A percentile compares a stretch with the other conserved stretches of the same genome.
phyloP scores from a whole-genome alignment of 495 filamentous ascomycete species.

The Aspergillus cristatus region DNA sequence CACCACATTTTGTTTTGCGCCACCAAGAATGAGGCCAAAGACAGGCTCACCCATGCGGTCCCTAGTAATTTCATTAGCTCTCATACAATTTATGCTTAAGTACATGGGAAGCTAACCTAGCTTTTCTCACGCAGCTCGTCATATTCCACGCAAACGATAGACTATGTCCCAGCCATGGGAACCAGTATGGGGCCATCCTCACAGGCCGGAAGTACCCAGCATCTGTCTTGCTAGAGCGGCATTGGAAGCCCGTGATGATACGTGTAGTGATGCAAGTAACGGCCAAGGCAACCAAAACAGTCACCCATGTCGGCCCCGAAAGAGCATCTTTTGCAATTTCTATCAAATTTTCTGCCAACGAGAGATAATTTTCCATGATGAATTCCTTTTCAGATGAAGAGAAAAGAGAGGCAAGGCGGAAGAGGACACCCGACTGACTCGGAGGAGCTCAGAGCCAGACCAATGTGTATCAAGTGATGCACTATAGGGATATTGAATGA shows the following conservation, averaged over 20 bases:
- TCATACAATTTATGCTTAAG: conserved; percentile 3
- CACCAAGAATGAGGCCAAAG: conserved; percentile 43
- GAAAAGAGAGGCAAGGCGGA: conserved; percentile 1
- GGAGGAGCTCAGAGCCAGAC: not conserved
- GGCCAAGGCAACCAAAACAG: conserved; percentile 14
- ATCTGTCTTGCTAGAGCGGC: conserved; percentile 11
- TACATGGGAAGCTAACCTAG: conserved; percentile 25
- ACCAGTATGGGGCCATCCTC: conserved; percentile 47
- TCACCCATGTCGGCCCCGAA: conserved; percentile 16
- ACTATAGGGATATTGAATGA: not conserved
- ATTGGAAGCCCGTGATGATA: conserved; percentile 27
- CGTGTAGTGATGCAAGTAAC: conserved; percentile 33
- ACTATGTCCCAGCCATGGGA: conserved; percentile 49
- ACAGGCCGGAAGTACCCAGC: conserved; percentile 20
- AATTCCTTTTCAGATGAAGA: conserved; percentile 4
- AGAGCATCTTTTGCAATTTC: conserved; percentile 10
- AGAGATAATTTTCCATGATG: conserved; percentile 16
- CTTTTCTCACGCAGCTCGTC: conserved; percentile 28
- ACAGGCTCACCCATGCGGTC: conserved; percentile 35
- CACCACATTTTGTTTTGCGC: conserved; percentile 41
- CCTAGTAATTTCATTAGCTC: conserved; percentile 12
- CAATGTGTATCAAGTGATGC: no score
- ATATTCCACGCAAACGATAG: conserved; percentile 36
- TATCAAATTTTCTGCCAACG: conserved; percentile 8
- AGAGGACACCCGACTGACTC: no score